Evolutionary conservation across 2,329 filamentous ascomycete genomes (phyloP).

Genomic region (Arthrinium puccinioides): DNA sequence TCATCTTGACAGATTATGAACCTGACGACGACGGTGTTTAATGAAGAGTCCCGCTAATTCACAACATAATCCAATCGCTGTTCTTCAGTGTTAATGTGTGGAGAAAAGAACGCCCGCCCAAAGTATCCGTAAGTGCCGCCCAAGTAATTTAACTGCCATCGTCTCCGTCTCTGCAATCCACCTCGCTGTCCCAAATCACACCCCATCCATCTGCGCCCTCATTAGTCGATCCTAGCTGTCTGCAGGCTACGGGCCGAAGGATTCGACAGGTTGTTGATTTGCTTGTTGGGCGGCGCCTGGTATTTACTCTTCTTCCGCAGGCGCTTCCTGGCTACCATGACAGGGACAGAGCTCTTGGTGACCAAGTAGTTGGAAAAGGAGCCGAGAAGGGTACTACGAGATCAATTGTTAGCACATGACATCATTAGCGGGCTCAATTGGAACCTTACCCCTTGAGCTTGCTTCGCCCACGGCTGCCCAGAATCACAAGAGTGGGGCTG

Average conservation of each 20-base stretch:
- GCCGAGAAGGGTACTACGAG: conserved; percentile 73
- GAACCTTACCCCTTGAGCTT: conserved; percentile 81
- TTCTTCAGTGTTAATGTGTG: too few relatives aligned
- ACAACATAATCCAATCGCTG: too few relatives aligned
- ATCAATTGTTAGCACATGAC: conserved; percentile 18
- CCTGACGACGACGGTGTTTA: too few relatives aligned
- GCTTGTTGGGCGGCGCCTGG: conserved; percentile 60
- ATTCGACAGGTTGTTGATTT: conserved; percentile 76
- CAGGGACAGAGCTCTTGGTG: conserved; percentile 90
- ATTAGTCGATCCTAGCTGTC: conserved; percentile 67
- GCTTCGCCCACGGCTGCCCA: conserved; percentile 85
- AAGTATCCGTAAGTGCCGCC: too few relatives aligned
- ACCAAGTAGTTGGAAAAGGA: conserved; percentile 98
- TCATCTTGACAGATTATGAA: too few relatives aligned
- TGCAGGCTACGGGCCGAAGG: conserved; percentile 60
- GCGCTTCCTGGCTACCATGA: conserved; percentile 94
- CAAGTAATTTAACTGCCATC: too few relatives aligned
- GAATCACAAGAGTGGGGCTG: conserved; percentile 83
- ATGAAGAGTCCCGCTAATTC: too few relatives aligned
- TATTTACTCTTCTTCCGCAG: conserved; percentile 81
- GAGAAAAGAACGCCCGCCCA: too few relatives aligned
- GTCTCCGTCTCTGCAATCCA: too few relatives aligned
- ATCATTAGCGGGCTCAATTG: conserved; percentile 5
- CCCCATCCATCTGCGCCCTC: not conserved
- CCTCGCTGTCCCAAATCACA: too few relatives aligned